Percentiles rank a stretch among this genome's conserved stretches.
Conservation (phyloP, 192 early-diverging fungal species). For the Coemansia javaensis region DNA sequence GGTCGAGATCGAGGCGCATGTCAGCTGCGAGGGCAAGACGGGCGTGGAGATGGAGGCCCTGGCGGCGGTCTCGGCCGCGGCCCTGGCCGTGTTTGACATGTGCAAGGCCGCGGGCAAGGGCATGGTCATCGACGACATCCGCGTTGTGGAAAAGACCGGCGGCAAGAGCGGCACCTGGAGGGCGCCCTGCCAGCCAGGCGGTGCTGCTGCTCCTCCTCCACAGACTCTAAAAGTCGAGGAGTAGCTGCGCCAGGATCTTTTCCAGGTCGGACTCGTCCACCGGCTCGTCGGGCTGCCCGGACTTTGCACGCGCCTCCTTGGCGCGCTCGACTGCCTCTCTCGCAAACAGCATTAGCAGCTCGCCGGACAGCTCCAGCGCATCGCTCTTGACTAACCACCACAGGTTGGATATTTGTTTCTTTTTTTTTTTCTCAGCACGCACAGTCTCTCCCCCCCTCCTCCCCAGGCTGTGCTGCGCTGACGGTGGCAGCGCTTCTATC, state of each 20-base stretch:
- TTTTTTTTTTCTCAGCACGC: not conserved
- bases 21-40: slow-evolving; percentile 75
- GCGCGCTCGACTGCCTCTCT: slow-evolving; percentile 42
- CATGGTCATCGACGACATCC: slow-evolving; percentile 72
- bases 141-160: slow-evolving; percentile 76
- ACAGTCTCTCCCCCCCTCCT: too few relatives aligned
- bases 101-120: slow-evolving; percentile 84
- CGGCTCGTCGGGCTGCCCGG: slow-evolving; percentile 4
- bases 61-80: slow-evolving; percentile 73
- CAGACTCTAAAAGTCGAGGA: slow-evolving; percentile 31
- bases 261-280: slow-evolving; percentile 46
- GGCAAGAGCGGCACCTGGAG: slow-evolving; percentile 70
- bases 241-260: slow-evolving; percentile 45
- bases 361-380: slow-evolving; percentile 29
- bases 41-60: slow-evolving; percentile 89
- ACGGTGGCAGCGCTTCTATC: too few relatives aligned
- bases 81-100: slow-evolving; percentile 93
- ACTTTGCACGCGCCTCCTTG: slow-evolving; percentile 24
- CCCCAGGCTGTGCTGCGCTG: too few relatives aligned
- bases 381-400: slow-evolving; percentile 30
- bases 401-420: not conserved
- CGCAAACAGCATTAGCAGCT: slow-evolving; percentile 32
- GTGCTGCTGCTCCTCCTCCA: too few relatives aligned
- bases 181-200: not conserved
- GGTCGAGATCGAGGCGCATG: slow-evolving; percentile 66